Evolutionary conservation across 2,329 filamentous ascomycete species (phyloP), one percentile per base, ranked within the genome.

Genomic region (Apiospora kogelbergensis): DNA sequence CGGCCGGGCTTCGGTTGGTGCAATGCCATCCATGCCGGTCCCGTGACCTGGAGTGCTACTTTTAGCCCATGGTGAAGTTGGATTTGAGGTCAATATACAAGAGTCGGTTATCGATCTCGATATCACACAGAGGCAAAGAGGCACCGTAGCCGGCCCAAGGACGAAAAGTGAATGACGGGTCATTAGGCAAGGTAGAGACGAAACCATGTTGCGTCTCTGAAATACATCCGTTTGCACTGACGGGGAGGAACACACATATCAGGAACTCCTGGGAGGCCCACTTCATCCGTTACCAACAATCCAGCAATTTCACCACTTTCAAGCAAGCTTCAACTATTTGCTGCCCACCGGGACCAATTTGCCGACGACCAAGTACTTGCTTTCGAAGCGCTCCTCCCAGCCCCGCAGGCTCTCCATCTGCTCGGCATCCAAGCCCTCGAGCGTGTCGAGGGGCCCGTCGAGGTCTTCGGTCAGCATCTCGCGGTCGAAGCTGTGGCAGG

Each of bases 321-420:
- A 37, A 37, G 57, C 53, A 1, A 15, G 11, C 40, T 15, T 42
- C 40, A 3, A 26, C 41, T 63, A 71, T 53, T 80, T 77, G 26
- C 87, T 83, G 3, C 76, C 81, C 30, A 80, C 82, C 1, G 86
- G 81, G 30, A 98, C 92, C 76, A 99, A 81, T 81, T 89, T 92
- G 24, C 96, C 96, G 17, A 99, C 94, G n/a, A 98, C 89, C 30
- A 97, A 84, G 81, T 99, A 99, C 86, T 99, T 98, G 81, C 95
- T 93, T 71, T 87, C 83, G 80, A 99, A 99, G 73, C 94, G 87
- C 83, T 97, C 94, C 84, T 98, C 95, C 96, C 96, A 99, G 1
- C 93, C 94, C 75, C 87, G 85, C 80, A 98, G 83, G 65, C 94
- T 93, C 79, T 97, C 95, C 81, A 92, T 82, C 84, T 97, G 91